Evolutionary conservation across 768 basidiomycete species (phyloP), one percentile per base, ranked within the genome.

Genomic region (Pisolithus albus): DNA sequence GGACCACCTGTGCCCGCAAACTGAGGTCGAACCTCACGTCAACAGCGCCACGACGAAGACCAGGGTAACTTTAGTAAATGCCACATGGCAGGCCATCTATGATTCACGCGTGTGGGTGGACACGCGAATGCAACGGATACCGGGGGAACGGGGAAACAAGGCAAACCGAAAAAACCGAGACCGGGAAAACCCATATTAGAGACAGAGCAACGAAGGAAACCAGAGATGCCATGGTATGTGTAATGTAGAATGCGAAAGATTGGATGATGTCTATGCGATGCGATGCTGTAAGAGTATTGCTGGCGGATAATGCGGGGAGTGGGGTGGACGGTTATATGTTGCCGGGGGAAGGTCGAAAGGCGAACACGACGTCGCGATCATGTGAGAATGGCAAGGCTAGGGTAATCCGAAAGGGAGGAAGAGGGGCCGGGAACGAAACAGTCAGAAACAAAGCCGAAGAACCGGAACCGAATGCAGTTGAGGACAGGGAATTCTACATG

Each of bases 161-260:
- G 47, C 54, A 47, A 59, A 46, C 41, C 3, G 5, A 11, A n/a
- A n/a, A 4, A 45, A 28, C 24, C 13, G 13, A 8, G 26, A 28
- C 43, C 43, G 7, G 28, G 28, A n/a, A 45, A 23, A 41, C n/a
- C 43, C 49, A 46, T 18, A 36, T 32, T 26, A 52, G 37, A 56
- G 51, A 61, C 54, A 57, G 49, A 58, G 34, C 48, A 48, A 49
- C 52, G 30, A 59, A 23, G 32, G 18, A 52, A 39, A 23, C 50
- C 51, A 59, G 28, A 55, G 52, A 62, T 64, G 66, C 64, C 55
- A 60, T 66, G 65, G 59, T 66, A 67, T 69, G 67, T 63, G 59
- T 66, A 63, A 50, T 66, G 64, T 30, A 45, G 61, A 61, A 67
- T 68, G 65, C 65, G 56, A 52, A 26, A 15, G 23, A 45, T 45